Percentiles rank a stretch among this genome's conserved stretches.
Evolutionary conservation across 2,329 filamentous ascomycete genomes (phyloP).

Genomic region (Aschersonia sp.): DNA sequence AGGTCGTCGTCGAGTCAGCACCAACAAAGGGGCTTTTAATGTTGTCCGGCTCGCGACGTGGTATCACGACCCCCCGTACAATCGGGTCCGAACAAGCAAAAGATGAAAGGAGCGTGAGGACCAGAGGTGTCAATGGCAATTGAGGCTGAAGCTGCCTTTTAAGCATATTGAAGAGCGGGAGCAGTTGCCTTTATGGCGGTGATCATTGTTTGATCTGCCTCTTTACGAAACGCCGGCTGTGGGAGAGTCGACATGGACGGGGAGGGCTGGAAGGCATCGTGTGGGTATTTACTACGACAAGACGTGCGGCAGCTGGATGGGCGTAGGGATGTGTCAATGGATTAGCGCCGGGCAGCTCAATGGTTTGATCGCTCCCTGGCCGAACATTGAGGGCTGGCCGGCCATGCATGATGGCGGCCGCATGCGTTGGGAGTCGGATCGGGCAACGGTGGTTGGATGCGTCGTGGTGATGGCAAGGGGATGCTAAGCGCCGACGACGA

Average conservation of each 20-base stretch:
- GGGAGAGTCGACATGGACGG: constrained; percentile 27
- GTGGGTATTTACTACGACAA: neutral
- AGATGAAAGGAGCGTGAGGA: constrained; percentile 12
- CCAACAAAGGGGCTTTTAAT: constrained; percentile 17
- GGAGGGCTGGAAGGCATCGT: neutral
- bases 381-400: neutral
- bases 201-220: constrained; percentile 21
- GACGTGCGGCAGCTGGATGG: constrained; percentile 30
- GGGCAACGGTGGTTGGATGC: constrained; percentile 25
- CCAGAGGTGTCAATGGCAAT: constrained; percentile 12
- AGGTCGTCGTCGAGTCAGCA: constrained; percentile 31
- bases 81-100: constrained; percentile 11
- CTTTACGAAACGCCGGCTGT: constrained; percentile 5
- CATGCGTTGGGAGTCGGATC: constrained; percentile 3
- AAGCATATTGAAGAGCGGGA: constrained; percentile 25
- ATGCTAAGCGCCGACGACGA: constrained; percentile 22
- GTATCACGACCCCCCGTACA: constrained; percentile 3
- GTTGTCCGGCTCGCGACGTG: constrained; percentile 11
- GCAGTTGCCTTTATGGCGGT: constrained; percentile 14
- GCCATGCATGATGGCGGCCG: constrained; percentile 4
- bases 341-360: constrained; percentile 6
- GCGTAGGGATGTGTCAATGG: neutral
- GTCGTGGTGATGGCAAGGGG: constrained; percentile 13
- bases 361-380: constrained; percentile 1
- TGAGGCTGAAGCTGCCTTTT: constrained; percentile 11